These are phyloP conservation scores for Pouteria campechiana DNA, from an alignment of 179 eudicot species.

Conservation along the genomic window DNA sequence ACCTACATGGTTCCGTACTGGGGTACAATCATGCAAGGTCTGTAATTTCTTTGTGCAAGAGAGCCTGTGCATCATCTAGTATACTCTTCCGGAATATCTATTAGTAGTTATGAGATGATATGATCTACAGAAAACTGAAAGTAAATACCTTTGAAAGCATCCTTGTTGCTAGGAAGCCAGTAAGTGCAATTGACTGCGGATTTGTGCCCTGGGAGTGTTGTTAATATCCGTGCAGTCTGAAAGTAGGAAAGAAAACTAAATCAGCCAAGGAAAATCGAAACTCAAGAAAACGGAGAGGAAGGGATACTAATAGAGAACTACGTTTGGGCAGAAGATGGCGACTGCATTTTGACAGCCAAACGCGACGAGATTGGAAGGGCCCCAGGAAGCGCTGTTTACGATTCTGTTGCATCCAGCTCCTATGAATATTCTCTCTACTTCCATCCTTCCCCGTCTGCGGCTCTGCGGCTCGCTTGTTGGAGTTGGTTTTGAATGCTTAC, in stretches of 20 bases:
- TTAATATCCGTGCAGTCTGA: constrained; percentile 69
- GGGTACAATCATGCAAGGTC: too few relatives aligned
- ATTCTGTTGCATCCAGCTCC: constrained; percentile 94
- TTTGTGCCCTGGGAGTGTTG: constrained; percentile 83
- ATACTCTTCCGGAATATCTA: too few relatives aligned
- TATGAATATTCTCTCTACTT: constrained; percentile 52
- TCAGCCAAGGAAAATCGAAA: background rate
- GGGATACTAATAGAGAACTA: constrained; percentile 2
- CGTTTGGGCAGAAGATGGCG: constrained; percentile 82
- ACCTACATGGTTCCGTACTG: too few relatives aligned
- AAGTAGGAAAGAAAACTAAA: background rate
- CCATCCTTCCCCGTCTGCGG: constrained; percentile 8
- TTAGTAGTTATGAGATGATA: too few relatives aligned
- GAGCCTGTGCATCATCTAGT: too few relatives aligned
- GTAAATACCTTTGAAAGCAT: constrained; percentile 57
- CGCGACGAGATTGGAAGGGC: constrained; percentile 59
- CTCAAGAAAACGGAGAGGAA: background rate
- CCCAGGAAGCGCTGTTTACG: constrained; percentile 93
- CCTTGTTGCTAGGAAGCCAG: constrained; percentile 76
- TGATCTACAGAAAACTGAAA: background rate
- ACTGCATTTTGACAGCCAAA: constrained; percentile 88
- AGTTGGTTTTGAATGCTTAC: too few relatives aligned
- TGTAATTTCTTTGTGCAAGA: too few relatives aligned
- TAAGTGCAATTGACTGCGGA: constrained; percentile 77
- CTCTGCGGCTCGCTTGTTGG: too few relatives aligned